Evolutionary conservation across 768 basidiomycete species (phyloP).

Genomic region (Suillus weaverae): DNA sequence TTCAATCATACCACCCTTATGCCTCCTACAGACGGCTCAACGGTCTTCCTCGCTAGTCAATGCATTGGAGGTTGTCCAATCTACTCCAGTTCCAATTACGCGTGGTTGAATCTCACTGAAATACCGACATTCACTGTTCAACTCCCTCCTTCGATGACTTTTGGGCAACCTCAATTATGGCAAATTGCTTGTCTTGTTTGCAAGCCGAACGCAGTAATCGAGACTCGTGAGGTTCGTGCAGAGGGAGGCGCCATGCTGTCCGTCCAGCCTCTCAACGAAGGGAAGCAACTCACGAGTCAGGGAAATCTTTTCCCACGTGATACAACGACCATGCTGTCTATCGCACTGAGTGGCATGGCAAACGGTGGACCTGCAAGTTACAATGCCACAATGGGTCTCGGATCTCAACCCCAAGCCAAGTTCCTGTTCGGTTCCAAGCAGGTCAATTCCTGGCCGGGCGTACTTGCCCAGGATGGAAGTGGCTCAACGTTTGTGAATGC

Average conservation of each 20-base stretch:
- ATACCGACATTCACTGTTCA: constrained; percentile 16
- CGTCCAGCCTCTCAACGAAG: constrained; percentile 19
- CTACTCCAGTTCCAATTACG: not conserved
- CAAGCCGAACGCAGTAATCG: constrained; percentile 22
- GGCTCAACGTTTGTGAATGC: not conserved
- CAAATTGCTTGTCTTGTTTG: constrained; percentile 22
- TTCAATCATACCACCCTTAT: constrained; percentile 24
- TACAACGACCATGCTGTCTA: constrained; percentile 24
- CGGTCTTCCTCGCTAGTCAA: constrained; percentile 20
- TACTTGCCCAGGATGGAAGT: not conserved
- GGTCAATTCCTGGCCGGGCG: constrained; percentile 14
- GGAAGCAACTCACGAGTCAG: constrained; percentile 16
- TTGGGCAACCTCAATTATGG: constrained; percentile 16
- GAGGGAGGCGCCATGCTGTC: constrained; percentile 16
- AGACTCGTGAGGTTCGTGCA: constrained; percentile 30
- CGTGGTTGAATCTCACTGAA: constrained; percentile 16
- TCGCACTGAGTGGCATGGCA: constrained; percentile 15
- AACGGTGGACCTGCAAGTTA: constrained; percentile 1
- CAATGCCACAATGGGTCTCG: not conserved
- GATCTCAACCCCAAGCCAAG: constrained; percentile 13
- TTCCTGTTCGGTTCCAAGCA: constrained; percentile 22
- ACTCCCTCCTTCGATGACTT: constrained; percentile 1
- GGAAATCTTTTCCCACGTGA: constrained; percentile 25
- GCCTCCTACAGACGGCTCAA: constrained; percentile 21
- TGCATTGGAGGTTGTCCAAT: constrained; percentile 21